These are phyloP conservation scores for Chytriomyces confervae DNA, from an alignment of 192 early-diverging fungal genomes.

Conservation along the genomic window DNA sequence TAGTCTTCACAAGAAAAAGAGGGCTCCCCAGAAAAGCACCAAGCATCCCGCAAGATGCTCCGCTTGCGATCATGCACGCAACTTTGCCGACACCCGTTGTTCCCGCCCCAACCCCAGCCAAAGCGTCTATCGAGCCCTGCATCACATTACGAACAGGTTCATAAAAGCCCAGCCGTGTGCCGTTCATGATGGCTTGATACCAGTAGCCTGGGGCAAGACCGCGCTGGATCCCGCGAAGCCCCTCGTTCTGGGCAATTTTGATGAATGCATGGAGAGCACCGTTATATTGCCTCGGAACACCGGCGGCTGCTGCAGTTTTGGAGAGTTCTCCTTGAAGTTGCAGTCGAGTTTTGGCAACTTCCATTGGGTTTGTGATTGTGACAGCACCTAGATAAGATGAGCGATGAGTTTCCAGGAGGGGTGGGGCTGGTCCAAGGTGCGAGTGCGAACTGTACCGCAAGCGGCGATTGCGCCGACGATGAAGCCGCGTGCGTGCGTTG, in stretches of 20 bases:
- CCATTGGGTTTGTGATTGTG: constrained; percentile 95
- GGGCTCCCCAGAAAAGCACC: constrained; percentile 86
- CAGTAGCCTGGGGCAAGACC: constrained; percentile 86
- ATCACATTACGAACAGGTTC: constrained; percentile 75
- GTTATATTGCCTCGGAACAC: constrained; percentile 58
- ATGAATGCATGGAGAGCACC: constrained; percentile 79
- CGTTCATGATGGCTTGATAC: constrained; percentile 92
- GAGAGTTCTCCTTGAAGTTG: constrained; percentile 91
- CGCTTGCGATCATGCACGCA: constrained; percentile 72
- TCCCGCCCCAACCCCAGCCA: constrained; percentile 15
- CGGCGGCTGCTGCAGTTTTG: neutral
- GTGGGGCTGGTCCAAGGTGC: neutral
- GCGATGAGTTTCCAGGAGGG: neutral
- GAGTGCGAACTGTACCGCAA: constrained; percentile 55
- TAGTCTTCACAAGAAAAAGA: constrained; percentile 89
- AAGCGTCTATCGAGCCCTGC: constrained; percentile 36
- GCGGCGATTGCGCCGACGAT: constrained; percentile 82
- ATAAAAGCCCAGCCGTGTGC: constrained; percentile 89
- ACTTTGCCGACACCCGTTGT: constrained; percentile 45
- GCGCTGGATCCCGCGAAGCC: constrained; percentile 82
- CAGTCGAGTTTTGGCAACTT: constrained; percentile 93
- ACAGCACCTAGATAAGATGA: constrained; percentile 61
- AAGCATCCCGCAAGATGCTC: constrained; percentile 77
- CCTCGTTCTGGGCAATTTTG: constrained; percentile 81
- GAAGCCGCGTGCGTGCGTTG: constrained; percentile 59